These are phyloP conservation scores for Fraxinus angustifolia DNA, from an alignment of 305 asterid genomes.

Conservation along the genomic window DNA sequence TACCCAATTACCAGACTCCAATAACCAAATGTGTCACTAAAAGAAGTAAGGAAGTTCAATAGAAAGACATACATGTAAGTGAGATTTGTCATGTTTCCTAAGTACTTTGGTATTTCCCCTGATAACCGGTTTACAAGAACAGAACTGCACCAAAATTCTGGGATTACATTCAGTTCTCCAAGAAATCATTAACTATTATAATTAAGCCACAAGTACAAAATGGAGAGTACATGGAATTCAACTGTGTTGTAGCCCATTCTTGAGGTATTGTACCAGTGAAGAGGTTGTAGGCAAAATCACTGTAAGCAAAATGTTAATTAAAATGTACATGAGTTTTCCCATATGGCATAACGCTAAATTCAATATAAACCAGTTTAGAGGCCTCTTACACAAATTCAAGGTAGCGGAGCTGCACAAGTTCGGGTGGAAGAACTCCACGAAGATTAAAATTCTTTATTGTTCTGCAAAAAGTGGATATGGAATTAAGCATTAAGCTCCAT, in stretches of 20 bases:
- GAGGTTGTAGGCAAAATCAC: constrained; percentile 87
- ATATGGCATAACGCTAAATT: constrained; percentile 1
- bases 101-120: constrained; percentile 68
- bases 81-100: constrained; percentile 75
- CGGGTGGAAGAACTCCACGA: constrained; percentile 73
- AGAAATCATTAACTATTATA: constrained; percentile 13
- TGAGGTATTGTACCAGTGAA: constrained; percentile 75
- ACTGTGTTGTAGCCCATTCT: constrained; percentile 67
- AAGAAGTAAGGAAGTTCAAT: constrained; percentile 15
- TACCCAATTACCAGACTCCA: not conserved
- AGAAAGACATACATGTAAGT: constrained; percentile 66
- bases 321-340: constrained; percentile 11
- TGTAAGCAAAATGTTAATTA: constrained; percentile 24
- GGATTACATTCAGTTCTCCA: constrained; percentile 14
- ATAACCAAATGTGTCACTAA: constrained; percentile 12
- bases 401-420: constrained; percentile 55
- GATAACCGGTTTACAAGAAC: constrained; percentile 83
- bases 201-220: constrained; percentile 1
- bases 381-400: constrained; percentile 58
- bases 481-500: not conserved
- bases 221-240: constrained; percentile 55
- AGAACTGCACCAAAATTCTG: constrained; percentile 57
- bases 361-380: constrained; percentile 12
- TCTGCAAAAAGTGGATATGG: constrained; percentile 41
- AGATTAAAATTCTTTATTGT: constrained; percentile 65